These are phyloP conservation scores for Coniosporium tulheliwenetii DNA, from an alignment of 2,329 filamentous ascomycete genomes.

Conservation along the genomic window DNA sequence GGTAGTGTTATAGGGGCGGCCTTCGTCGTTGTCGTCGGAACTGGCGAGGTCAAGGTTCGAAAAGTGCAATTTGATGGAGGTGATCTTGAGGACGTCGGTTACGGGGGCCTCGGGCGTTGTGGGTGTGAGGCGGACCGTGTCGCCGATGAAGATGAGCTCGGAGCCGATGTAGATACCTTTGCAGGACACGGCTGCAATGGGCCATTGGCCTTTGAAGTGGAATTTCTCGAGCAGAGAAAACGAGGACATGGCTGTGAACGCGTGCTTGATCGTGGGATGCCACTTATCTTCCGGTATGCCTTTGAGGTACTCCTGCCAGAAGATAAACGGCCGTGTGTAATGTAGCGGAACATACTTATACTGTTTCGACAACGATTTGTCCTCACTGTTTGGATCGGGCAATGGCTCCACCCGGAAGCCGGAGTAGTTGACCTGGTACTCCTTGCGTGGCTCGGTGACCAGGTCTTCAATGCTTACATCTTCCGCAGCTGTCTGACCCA, in stretches of 20 bases:
- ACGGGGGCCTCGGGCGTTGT: conserved; percentile 11
- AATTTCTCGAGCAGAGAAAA: conserved; percentile 37
- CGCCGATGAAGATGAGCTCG: conserved; percentile 38
- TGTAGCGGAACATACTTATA: conserved; percentile 39
- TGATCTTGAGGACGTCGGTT: conserved; percentile 38
- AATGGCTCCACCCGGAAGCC: conserved; percentile 43
- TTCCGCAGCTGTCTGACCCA: conserved; percentile 35
- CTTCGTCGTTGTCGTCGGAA: conserved; percentile 27
- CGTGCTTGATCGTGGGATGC: conserved; percentile 39
- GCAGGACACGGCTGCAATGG: conserved; percentile 34
- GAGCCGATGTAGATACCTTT: conserved; percentile 40
- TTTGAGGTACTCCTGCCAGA: conserved; percentile 35
- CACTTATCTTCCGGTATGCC: conserved; percentile 22
- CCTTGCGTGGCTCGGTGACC: conserved; percentile 19
- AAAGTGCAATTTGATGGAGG: conserved; percentile 35
- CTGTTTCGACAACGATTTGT: conserved; percentile 35
- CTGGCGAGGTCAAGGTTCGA: conserved; percentile 31
- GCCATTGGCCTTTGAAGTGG: conserved; percentile 38
- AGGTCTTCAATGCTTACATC: conserved; percentile 29
- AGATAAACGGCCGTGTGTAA: conserved; percentile 37
- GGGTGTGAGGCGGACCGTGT: conserved; percentile 33
- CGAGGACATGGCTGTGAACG: conserved; percentile 36
- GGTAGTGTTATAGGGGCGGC: conserved; percentile 27
- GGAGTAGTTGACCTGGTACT: conserved; percentile 29
- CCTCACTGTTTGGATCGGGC: conserved; percentile 28